Base-by-base conservation (phyloP, 768 basidiomycete genomes). In the Boletus eberwhitei region DNA sequence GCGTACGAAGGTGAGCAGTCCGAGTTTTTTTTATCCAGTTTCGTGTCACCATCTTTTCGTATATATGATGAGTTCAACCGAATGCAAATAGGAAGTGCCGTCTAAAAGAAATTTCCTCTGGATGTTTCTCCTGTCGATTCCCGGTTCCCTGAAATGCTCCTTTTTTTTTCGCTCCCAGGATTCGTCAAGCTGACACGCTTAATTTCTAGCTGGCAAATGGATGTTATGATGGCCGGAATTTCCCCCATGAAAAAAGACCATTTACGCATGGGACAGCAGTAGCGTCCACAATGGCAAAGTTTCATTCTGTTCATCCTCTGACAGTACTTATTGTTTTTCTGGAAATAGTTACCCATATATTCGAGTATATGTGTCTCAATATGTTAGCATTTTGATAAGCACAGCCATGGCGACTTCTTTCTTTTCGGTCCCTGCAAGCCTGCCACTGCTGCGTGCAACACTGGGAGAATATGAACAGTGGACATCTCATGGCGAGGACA, bases 1-100 rank as follows among this genome's bases (percentile, higher is more conserved):
- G 14, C 16, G 21, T 42, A 31, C 11, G 9, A 17, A 50, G 65
- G 68, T 70, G 54, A 68, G 68, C 45, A 13, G 8, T 29, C 39
- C 22, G 13, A 39, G 16, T 26, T 29, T 38, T 38, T 41, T 42
- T 19, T 7, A 12, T 52, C n/a, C 13, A 0, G 24, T 40, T 21
- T 36, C 34, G 14, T 21, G 19, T n/a, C 22, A 2, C 7, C 41
- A 26, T 32, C 26, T 22, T 34, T 26, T 47, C 29, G 4, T 12
- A 32, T 12, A 32, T 32, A 55, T 29, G 69, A 71, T 71, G 69
- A 71, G 43, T 64, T 60, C 59, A 58, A 67, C 69, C 69, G 69
- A 67, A 67, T 59, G 62, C 69, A 61, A 68, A 69, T 71, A 71
- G 69, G 69, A 71, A 71, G 69, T 71, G 69, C 69, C 69, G 69